Conservation (phyloP, 805 yeast genomes). For the Pichia deserticola region DNA sequence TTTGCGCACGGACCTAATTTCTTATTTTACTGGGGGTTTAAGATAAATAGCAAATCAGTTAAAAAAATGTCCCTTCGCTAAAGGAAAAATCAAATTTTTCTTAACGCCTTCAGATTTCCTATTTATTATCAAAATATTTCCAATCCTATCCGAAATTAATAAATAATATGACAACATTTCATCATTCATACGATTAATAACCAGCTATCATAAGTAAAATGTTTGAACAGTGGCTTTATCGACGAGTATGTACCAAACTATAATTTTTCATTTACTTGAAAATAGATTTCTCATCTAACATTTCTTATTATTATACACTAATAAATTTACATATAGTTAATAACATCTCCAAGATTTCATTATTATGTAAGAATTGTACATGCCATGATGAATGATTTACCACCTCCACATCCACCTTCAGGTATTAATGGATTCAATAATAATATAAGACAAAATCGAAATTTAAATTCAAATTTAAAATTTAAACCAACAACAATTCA, state of each 20-base stretch:
- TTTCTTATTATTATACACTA: no score
- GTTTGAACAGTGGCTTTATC: constrained; percentile 43
- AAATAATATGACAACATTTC: no score
- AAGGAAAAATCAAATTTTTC: no score
- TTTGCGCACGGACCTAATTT: no score
- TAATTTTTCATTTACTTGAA: background rate
- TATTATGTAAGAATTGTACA: constrained; percentile 56
- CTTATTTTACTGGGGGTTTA: no score
- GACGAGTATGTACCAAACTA: constrained; percentile 4
- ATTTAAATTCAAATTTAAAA: constrained; percentile 1
- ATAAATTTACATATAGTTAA: constrained; percentile 32
- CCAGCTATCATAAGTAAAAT: no score
- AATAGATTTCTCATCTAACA: background rate
- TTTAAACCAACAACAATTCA: constrained; percentile 46
- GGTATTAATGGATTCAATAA: background rate
- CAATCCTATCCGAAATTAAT: no score
- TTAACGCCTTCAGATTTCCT: no score
- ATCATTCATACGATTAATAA: no score
- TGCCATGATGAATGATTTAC: constrained; percentile 55
- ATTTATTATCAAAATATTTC: background rate
- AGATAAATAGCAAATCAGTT: no score
- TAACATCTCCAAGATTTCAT: constrained; percentile 54
- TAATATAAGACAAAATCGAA: no score
- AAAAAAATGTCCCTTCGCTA: no score
- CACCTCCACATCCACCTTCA: constrained; percentile 33